phyloP scores from a whole-genome alignment of 2,329 filamentous ascomycete species.

The Epichloe typhina region DNA sequence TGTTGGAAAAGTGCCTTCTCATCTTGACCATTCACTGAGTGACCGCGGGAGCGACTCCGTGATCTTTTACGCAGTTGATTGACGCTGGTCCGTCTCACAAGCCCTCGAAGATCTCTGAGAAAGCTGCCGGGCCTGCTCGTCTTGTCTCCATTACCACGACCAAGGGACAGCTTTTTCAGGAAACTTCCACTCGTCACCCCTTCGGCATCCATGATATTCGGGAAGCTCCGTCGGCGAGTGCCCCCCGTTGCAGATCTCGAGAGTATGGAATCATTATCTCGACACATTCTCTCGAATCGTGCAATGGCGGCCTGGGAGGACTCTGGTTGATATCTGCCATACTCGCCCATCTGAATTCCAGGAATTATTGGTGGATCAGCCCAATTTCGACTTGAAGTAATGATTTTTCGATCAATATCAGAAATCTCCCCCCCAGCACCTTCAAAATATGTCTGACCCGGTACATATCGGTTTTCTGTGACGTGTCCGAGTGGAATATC shows the following conservation, averaged over 20 bases:
- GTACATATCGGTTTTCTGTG: slow-evolving; percentile 37
- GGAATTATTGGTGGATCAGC: slow-evolving; percentile 33
- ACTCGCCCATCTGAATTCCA: slow-evolving; percentile 24
- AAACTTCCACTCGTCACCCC: slow-evolving; percentile 47
- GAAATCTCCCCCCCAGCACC: slow-evolving; percentile 30
- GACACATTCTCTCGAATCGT: slow-evolving; percentile 35
- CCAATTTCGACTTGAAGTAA: slow-evolving; percentile 36
- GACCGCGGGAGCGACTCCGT: slow-evolving; percentile 18
- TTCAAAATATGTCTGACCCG: slow-evolving; percentile 37
- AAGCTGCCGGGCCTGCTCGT: slow-evolving; percentile 33
- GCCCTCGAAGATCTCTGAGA: slow-evolving; percentile 35
- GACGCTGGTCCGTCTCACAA: slow-evolving; percentile 37
- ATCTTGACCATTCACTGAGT: slow-evolving; percentile 15
- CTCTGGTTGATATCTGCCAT: slow-evolving; percentile 30
- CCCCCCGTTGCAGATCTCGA: slow-evolving; percentile 58
- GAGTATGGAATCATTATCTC: slow-evolving; percentile 44
- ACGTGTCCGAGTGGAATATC: slow-evolving; percentile 31
- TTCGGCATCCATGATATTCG: slow-evolving; percentile 37
- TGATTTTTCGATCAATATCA: slow-evolving; percentile 34
- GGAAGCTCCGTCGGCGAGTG: slow-evolving; percentile 52
- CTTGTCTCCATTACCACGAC: slow-evolving; percentile 25
- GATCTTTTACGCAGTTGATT: slow-evolving; percentile 32
- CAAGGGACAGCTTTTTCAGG: slow-evolving; percentile 48
- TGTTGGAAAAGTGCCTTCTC: slow-evolving; percentile 14
- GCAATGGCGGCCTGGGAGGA: slow-evolving; percentile 41